These are phyloP conservation scores for Jimgerdemannia lactiflua DNA, from an alignment of 192 early-diverging fungal species.

Conservation along the genomic window DNA sequence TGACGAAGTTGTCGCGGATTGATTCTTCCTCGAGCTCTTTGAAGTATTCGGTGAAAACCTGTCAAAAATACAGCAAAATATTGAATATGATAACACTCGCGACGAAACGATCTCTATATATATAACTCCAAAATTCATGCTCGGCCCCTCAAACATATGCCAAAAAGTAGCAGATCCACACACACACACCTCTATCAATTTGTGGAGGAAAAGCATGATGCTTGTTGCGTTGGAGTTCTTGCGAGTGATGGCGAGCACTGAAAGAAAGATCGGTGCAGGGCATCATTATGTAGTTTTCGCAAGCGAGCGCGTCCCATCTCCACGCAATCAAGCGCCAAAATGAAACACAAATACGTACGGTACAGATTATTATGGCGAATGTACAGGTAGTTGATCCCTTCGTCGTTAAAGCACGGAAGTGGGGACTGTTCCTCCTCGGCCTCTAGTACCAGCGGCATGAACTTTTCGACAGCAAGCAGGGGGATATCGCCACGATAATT, in stretches of 20 bases:
- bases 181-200: slow-evolving; percentile 68
- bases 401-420: slow-evolving; percentile 89
- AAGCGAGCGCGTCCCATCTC: background rate
- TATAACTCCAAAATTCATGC: too few relatives aligned
- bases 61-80: background rate
- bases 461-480: slow-evolving; percentile 93
- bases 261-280: background rate
- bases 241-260: slow-evolving; percentile 92
- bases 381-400: slow-evolving; percentile 95
- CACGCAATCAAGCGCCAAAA: background rate
- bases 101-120: background rate
- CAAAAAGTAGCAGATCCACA: background rate
- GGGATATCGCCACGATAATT: slow-evolving; percentile 99
- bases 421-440: slow-evolving; percentile 92
- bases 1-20: slow-evolving; percentile 89
- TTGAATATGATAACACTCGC: too few relatives aligned
- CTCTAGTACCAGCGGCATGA: slow-evolving; percentile 94
- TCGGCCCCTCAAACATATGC: too few relatives aligned
- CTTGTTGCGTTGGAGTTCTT: slow-evolving; percentile 98
- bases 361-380: slow-evolving; percentile 95
- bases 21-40: slow-evolving; percentile 88
- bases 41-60: slow-evolving; percentile 94
- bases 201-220: slow-evolving; percentile 94
- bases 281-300: background rate
- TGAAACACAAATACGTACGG: slow-evolving; percentile 46